Evolutionary conservation across 2,329 filamentous ascomycete species (phyloP).

Genomic region (Amauroascus verrucosus): DNA sequence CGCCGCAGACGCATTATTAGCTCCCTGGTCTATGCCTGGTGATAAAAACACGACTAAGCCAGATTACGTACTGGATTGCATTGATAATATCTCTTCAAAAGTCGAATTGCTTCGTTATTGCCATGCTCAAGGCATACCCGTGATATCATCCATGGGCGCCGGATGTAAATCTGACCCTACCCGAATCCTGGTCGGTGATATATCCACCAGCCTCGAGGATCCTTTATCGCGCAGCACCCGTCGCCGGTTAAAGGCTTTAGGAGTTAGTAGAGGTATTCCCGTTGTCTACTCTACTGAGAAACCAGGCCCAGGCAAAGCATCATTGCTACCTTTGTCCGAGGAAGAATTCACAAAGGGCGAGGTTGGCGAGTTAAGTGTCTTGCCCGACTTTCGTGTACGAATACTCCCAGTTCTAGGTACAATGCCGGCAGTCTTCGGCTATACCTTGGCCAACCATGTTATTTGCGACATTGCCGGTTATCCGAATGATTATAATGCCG

Average conservation of each 20-base stretch:
- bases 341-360: slow-evolving; percentile 79
- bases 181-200: slow-evolving; percentile 79
- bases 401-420: slow-evolving; percentile 91
- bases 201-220: slow-evolving; percentile 78
- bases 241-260: slow-evolving; percentile 62
- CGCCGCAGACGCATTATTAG: slow-evolving; percentile 57
- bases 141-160: slow-evolving; percentile 93
- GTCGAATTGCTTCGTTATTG: slow-evolving; percentile 85
- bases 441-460: slow-evolving; percentile 83
- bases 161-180: slow-evolving; percentile 86
- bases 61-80: slow-evolving; percentile 90
- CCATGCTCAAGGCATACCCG: slow-evolving; percentile 61
- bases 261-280: slow-evolving; percentile 75
- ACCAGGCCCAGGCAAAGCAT: slow-evolving; percentile 79
- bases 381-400: slow-evolving; percentile 88
- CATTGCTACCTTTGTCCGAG: slow-evolving; percentile 73
- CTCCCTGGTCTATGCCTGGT: slow-evolving; percentile 49
- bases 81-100: slow-evolving; percentile 97
- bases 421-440: slow-evolving; percentile 94
- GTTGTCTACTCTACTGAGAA: slow-evolving; percentile 91
- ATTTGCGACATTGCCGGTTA: slow-evolving; percentile 74
- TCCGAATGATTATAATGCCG: slow-evolving; percentile 66
- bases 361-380: slow-evolving; percentile 74
- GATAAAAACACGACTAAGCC: slow-evolving; percentile 44
- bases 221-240: slow-evolving; percentile 76